Conservation (phyloP, 2,329 filamentous ascomycete species). For the Neobulgaria alba region DNA sequence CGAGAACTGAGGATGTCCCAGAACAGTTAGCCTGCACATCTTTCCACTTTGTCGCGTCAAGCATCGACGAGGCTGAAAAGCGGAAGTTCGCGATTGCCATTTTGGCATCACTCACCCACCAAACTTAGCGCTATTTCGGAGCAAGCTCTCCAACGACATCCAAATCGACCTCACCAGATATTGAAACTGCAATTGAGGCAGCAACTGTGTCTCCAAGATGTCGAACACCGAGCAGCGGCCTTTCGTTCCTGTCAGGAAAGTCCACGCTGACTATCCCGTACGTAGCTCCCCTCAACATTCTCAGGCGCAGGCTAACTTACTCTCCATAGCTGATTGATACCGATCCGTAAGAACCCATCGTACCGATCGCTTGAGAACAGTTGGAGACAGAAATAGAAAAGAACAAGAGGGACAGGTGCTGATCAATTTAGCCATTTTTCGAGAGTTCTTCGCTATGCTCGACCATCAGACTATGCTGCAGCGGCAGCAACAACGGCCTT, state of each 20-base stretch:
- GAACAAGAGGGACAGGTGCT: no score
- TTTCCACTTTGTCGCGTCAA: not conserved
- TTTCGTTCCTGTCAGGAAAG: slow-evolving; percentile 67
- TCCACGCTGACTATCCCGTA: slow-evolving; percentile 82
- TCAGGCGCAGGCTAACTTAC: slow-evolving; percentile 24
- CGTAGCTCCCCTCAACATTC: slow-evolving; percentile 30
- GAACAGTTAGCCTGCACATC: not conserved
- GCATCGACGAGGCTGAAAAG: not conserved
- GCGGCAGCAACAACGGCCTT: slow-evolving; percentile 61
- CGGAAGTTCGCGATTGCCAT: slow-evolving; percentile 10
- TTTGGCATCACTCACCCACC: not conserved
- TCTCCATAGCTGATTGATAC: slow-evolving; percentile 84
- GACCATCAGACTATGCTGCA: slow-evolving; percentile 71
- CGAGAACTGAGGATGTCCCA: not conserved
- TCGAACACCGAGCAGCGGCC: slow-evolving; percentile 32
- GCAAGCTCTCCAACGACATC: not conserved
- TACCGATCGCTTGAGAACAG: slow-evolving; percentile 2
- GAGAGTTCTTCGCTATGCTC: slow-evolving; percentile 81
- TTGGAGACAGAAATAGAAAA: slow-evolving; percentile 1
- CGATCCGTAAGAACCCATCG: slow-evolving; percentile 67
- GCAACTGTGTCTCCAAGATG: slow-evolving; percentile 26
- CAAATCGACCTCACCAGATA: slow-evolving; percentile 1
- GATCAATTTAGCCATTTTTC: slow-evolving; percentile 90
- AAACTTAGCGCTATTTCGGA: not conserved
- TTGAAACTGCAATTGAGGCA: slow-evolving; percentile 22